Conservation (phyloP, 441 rosid species). For the Macaranga tanarius region DNA sequence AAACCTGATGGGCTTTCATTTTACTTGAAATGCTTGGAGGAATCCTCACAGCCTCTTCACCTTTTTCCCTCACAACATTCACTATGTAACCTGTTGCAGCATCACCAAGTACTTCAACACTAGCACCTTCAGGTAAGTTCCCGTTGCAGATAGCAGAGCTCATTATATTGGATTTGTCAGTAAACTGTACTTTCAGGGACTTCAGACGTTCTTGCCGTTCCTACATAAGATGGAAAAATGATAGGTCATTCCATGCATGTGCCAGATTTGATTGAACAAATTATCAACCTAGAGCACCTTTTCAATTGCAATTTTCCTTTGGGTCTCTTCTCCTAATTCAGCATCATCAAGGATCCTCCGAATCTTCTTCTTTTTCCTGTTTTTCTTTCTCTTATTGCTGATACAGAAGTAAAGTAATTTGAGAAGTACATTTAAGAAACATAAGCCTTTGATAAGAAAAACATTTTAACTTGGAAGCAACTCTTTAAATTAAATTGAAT, state of each 20-base stretch:
- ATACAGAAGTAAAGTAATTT: constrained; percentile 27
- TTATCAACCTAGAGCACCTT: constrained; percentile 51
- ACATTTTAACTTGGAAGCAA: constrained; percentile 14
- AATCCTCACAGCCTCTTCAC: constrained; percentile 94
- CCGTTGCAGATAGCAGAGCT: constrained; percentile 48
- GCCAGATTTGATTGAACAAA: constrained; percentile 21
- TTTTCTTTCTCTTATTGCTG: constrained; percentile 65
- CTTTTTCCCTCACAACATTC: constrained; percentile 97
- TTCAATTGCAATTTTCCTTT: constrained; percentile 97
- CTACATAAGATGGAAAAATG: constrained; percentile 43
- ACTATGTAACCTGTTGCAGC: constrained; percentile 82
- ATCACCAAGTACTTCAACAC: constrained; percentile 84
- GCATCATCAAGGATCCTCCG: constrained; percentile 97
- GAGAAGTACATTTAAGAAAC: constrained; percentile 29
- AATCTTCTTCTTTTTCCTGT: constrained; percentile 86
- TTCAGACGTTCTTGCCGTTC: constrained; percentile 98
- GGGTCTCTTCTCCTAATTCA: constrained; percentile 98
- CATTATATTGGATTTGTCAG: constrained; percentile 60
- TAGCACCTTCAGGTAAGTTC: constrained; percentile 62
- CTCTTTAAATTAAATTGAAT: not conserved
- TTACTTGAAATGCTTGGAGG: constrained; percentile 87
- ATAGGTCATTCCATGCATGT: constrained; percentile 25
- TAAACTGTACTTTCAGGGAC: constrained; percentile 73
- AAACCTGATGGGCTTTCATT: constrained; percentile 96
- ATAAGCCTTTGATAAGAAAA: constrained; percentile 8